Conservation (phyloP, 2,329 filamentous ascomycete genomes). For the Cordyceps cateniannulata region DNA sequence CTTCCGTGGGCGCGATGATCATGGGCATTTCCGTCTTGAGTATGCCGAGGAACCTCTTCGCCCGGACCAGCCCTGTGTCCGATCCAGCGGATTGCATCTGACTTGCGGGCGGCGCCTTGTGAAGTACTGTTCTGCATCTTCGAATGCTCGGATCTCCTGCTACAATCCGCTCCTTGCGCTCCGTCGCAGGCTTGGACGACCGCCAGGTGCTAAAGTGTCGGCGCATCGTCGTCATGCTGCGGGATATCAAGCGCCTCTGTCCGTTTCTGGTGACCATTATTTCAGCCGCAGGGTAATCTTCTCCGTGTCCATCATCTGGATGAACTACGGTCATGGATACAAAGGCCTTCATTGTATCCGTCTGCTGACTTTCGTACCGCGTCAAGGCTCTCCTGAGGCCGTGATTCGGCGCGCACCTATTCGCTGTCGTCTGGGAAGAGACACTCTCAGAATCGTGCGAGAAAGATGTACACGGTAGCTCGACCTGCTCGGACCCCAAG, state of each 20-base stretch:
- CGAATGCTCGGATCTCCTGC: background rate
- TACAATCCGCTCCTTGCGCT: background rate
- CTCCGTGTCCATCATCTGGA: background rate
- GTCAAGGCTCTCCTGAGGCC: background rate
- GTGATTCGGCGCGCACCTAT: background rate
- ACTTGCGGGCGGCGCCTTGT: background rate
- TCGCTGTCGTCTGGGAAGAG: background rate
- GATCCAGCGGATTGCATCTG: background rate
- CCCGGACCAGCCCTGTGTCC: background rate
- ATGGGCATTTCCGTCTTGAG: background rate
- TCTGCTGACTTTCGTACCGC: background rate
- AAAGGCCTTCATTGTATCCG: background rate
- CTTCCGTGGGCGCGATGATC: background rate
- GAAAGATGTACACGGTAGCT: background rate
- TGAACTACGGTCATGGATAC: too few species aligned
- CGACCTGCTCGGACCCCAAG: background rate
- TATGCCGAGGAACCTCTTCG: background rate
- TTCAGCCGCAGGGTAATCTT: background rate
- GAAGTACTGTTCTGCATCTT: background rate
- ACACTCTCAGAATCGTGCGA: background rate
- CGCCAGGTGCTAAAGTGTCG: background rate
- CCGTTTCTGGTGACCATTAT: background rate
- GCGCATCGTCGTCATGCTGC: background rate
- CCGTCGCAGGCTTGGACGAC: background rate
- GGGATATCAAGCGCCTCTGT: background rate